These are phyloP conservation scores for Podila clonocystis DNA, from an alignment of 192 early-diverging fungal genomes.

Conservation along the genomic window DNA sequence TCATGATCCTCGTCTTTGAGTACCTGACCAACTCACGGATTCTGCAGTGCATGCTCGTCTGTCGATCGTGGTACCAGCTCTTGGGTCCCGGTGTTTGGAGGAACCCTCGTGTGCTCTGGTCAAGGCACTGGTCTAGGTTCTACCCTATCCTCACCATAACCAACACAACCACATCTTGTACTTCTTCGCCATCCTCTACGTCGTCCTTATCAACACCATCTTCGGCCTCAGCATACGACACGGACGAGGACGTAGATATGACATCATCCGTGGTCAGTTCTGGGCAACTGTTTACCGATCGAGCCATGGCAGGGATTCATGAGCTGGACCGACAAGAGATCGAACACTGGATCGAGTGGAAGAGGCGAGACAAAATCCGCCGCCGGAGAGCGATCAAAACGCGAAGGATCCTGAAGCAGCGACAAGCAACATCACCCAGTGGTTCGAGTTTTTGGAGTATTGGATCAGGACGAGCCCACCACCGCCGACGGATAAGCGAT, in stretches of 20 bases:
- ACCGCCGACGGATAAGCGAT: too few relatives aligned
- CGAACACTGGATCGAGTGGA: conserved; percentile 22
- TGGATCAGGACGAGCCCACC: too few relatives aligned
- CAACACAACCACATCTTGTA: background rate
- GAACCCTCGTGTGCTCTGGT: conserved; percentile 40
- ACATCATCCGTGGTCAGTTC: background rate
- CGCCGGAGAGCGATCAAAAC: background rate
- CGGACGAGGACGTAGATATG: background rate
- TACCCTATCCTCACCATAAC: conserved; percentile 11
- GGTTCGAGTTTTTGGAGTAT: background rate
- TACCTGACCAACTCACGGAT: conserved; percentile 7
- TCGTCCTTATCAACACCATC: background rate
- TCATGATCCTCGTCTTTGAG: conserved; percentile 22
- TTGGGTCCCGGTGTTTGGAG: conserved; percentile 36
- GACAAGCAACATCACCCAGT: background rate
- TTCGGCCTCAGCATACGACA: background rate
- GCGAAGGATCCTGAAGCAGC: background rate
- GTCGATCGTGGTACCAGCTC: conserved; percentile 26
- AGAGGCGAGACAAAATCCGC: conserved; percentile 2
- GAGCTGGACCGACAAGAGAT: conserved; percentile 29
- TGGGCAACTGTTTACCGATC: background rate
- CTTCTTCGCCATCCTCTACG: background rate
- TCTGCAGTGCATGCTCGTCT: conserved; percentile 36
- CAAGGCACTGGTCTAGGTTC: conserved; percentile 38
- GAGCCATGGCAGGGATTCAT: conserved; percentile 14